Conservation (phyloP, 2,329 filamentous ascomycete species). For the Samsoniella hepiali region DNA sequence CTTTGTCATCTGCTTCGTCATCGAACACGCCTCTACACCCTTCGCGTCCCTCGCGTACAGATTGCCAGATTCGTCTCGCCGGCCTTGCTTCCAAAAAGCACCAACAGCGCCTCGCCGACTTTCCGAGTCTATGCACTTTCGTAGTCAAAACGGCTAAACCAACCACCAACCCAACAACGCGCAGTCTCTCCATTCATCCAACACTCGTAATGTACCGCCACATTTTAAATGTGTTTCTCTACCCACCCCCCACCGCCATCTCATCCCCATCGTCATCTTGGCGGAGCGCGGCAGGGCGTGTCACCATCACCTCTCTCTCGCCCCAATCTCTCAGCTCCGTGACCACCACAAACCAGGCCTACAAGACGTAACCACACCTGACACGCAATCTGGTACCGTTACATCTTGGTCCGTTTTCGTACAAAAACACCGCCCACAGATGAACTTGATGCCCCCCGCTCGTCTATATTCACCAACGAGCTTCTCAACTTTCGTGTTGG, state of each 20-base stretch:
- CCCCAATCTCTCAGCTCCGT: slow-evolving; percentile 11
- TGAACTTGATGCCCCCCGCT: neutral
- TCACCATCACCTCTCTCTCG: neutral
- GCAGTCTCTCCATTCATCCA: neutral
- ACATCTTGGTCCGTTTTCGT: neutral
- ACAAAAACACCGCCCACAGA: neutral
- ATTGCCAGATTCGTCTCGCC: slow-evolving; percentile 2
- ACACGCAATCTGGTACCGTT: neutral
- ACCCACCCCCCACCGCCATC: slow-evolving; percentile 3
- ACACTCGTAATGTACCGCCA: too few relatives aligned
- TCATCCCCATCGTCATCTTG: neutral
- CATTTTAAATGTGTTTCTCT: neutral
- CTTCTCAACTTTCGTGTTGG: neutral
- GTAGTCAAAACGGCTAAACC: neutral
- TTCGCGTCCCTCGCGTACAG: neutral
- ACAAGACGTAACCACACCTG: neutral
- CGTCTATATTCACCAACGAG: neutral
- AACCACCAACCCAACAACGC: neutral
- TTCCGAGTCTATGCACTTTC: neutral
- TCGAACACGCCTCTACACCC: slow-evolving; percentile 4
- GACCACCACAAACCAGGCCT: neutral
- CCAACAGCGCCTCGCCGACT: neutral
- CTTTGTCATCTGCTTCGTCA: slow-evolving; percentile 16
- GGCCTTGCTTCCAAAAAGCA: neutral
- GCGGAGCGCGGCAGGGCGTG: neutral